Conservation (phyloP, 179 eudicot genomes). For the Drosera spatulata region DNA sequence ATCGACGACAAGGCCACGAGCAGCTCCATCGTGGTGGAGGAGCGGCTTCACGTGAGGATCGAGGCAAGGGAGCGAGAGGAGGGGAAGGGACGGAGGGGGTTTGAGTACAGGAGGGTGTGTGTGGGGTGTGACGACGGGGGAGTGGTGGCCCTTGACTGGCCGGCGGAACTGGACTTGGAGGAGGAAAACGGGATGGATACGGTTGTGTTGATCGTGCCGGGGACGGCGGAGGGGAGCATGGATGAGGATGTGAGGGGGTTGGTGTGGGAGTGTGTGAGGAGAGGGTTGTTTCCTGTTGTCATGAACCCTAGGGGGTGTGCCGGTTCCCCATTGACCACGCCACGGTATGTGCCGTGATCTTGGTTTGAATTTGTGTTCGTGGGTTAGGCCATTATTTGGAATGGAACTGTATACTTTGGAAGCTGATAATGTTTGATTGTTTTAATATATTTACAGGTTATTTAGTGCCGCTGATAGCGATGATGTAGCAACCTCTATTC, state of each 20-base stretch:
- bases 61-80: constrained; percentile 12
- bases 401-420: neutral
- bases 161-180: constrained; percentile 61
- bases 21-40: constrained; percentile 16
- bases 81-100: constrained; percentile 6
- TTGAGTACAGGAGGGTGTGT: constrained; percentile 80
- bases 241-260: constrained; percentile 39
- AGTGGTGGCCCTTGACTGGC: constrained; percentile 82
- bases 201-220: constrained; percentile 65
- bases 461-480: constrained; percentile 99
- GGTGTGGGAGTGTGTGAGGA: constrained; percentile 50
- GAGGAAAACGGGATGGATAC: constrained; percentile 80
- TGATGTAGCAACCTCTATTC: constrained; percentile 82
- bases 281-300: constrained; percentile 81
- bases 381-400: too few species aligned
- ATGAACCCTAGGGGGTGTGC: constrained; percentile 95
- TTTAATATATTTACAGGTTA: constrained; percentile 57
- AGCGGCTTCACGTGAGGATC: constrained; percentile 60
- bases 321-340: constrained; percentile 77
- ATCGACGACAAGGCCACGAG: too few species aligned
- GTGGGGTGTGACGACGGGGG: constrained; percentile 70
- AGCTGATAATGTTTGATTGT: constrained; percentile 17
- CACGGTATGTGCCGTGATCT: constrained; percentile 34
- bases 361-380: neutral
- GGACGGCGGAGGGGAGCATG: constrained; percentile 66